These are phyloP conservation scores for Escallonia herrerae DNA, from an alignment of 129 eudicot genomes.

Conservation along the genomic window DNA sequence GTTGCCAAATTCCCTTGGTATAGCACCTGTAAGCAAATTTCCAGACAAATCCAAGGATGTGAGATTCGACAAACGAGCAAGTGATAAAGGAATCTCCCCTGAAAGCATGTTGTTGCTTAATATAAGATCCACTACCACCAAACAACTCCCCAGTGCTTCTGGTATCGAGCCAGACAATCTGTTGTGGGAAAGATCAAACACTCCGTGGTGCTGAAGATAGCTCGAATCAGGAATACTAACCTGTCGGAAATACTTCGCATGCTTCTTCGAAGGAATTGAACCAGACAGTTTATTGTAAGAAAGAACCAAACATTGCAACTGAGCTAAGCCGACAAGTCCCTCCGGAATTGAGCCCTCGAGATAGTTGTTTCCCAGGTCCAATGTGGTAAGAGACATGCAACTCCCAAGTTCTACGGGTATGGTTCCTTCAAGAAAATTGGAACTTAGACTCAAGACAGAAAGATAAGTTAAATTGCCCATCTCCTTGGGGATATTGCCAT, in stretches of 20 bases:
- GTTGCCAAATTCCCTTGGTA: slow-evolving; percentile 44
- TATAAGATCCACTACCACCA: slow-evolving; percentile 56
- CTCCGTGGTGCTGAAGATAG: slow-evolving; percentile 67
- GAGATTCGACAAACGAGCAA: slow-evolving; percentile 44
- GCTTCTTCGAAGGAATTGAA: slow-evolving; percentile 43
- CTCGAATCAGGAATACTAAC: slow-evolving; percentile 61
- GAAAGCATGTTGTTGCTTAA: slow-evolving; percentile 51
- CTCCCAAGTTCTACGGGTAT: slow-evolving; percentile 52
- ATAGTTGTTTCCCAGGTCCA: slow-evolving; percentile 61
- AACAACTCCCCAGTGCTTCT: slow-evolving; percentile 50
- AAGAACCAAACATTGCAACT: slow-evolving; percentile 61
- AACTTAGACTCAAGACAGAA: slow-evolving; percentile 54
- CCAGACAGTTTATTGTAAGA: slow-evolving; percentile 64
- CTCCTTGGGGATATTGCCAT: slow-evolving; percentile 45
- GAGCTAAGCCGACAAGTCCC: slow-evolving; percentile 36
- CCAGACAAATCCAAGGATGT: slow-evolving; percentile 48
- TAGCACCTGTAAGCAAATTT: slow-evolving; percentile 42
- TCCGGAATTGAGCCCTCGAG: slow-evolving; percentile 57
- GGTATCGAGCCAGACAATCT: slow-evolving; percentile 53
- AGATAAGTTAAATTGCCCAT: slow-evolving; percentile 46
- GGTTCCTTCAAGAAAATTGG: slow-evolving; percentile 42
- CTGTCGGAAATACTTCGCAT: slow-evolving; percentile 48
- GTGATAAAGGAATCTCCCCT: slow-evolving; percentile 48
- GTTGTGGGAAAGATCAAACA: slow-evolving; percentile 67
- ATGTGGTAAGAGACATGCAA: slow-evolving; percentile 45